Percentiles rank a stretch among this genome's conserved stretches.
phyloP scores from a whole-genome alignment of 2,329 filamentous ascomycete genomes.

The Raffaelea arxii region DNA sequence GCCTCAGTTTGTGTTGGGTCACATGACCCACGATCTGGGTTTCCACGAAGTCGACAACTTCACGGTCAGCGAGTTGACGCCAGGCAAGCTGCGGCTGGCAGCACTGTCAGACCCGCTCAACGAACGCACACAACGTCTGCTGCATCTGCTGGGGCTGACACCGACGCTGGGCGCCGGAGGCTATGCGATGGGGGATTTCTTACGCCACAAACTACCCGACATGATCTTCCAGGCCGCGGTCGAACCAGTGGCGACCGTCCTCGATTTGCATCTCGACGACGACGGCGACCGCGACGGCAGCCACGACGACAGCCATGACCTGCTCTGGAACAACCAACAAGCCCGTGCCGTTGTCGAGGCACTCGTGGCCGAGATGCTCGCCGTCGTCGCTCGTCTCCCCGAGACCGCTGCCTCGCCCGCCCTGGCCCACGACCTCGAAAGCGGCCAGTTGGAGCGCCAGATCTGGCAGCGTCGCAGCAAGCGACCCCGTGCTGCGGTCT shows the following conservation, averaged over 20 bases:
- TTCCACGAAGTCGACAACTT: conserved; percentile 16
- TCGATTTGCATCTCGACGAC: too few relatives aligned
- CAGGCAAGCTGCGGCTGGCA: conserved; percentile 25
- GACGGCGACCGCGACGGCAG: too few relatives aligned
- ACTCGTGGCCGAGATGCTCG: conserved; percentile 64
- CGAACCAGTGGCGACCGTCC: conserved; percentile 70
- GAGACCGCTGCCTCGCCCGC: conserved; percentile 58
- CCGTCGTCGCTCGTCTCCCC: conserved; percentile 63
- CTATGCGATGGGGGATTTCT: conserved; percentile 49
- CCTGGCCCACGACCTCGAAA: conserved; percentile 45
- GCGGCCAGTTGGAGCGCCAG: conserved; percentile 50
- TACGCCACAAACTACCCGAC: conserved; percentile 68
- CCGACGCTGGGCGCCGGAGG: conserved; percentile 52
- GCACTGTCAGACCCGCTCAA: neutral
- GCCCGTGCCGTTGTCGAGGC: conserved; percentile 58
- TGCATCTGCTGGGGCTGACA: conserved; percentile 49
- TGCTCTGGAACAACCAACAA: conserved; percentile 56
- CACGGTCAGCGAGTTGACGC: conserved; percentile 17
- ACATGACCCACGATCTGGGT: conserved; percentile 38
- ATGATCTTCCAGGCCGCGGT: conserved; percentile 67
- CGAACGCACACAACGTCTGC: conserved; percentile 12
- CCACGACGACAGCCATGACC: conserved; percentile 65
- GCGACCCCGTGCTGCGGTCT: neutral
- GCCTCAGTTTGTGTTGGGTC: conserved; percentile 69
- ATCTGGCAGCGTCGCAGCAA: conserved; percentile 39